Evolutionary conservation across 2,329 filamentous ascomycete species (phyloP).

Genomic region (Penicillium hesseltinei): DNA sequence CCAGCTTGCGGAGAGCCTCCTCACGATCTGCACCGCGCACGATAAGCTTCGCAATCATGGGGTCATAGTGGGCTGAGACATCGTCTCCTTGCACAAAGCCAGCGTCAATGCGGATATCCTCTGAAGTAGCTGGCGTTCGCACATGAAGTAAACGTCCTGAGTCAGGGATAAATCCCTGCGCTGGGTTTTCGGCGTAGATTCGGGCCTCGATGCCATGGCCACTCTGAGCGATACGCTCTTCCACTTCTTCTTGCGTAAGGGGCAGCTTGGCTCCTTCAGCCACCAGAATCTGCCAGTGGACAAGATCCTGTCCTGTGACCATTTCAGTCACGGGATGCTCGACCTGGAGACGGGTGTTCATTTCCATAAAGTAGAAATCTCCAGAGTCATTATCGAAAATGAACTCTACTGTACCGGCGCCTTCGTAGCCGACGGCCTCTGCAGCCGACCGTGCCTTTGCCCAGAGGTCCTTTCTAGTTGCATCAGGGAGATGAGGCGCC

Average conservation of each 20-base stretch:
- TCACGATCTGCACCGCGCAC: constrained; percentile 76
- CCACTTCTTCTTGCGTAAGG: constrained; percentile 63
- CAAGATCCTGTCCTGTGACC: constrained; percentile 73
- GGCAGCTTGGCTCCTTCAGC: constrained; percentile 69
- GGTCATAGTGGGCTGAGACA: constrained; percentile 92
- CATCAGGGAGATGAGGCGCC: constrained; percentile 60
- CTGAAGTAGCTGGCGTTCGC: constrained; percentile 64
- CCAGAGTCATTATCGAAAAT: constrained; percentile 67
- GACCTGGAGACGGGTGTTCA: constrained; percentile 83
- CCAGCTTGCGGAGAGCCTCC: constrained; percentile 78
- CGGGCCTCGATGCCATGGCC: constrained; percentile 93
- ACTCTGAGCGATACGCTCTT: constrained; percentile 66
- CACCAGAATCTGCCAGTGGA: constrained; percentile 92
- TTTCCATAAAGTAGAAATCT: constrained; percentile 70
- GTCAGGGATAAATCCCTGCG: constrained; percentile 87
- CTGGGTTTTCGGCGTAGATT: constrained; percentile 94
- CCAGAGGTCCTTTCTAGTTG: constrained; percentile 63
- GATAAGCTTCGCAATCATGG: constrained; percentile 98
- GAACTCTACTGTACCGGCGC: constrained; percentile 66
- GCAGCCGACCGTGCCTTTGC: constrained; percentile 63
- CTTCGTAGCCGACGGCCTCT: constrained; percentile 63
- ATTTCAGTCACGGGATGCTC: constrained; percentile 92
- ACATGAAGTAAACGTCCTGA: constrained; percentile 86
- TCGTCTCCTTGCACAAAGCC: constrained; percentile 90
- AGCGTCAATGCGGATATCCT: constrained; percentile 84